Evolutionary conservation across 106 monocot species (phyloP).

Genomic region (Dioscorea alata): DNA sequence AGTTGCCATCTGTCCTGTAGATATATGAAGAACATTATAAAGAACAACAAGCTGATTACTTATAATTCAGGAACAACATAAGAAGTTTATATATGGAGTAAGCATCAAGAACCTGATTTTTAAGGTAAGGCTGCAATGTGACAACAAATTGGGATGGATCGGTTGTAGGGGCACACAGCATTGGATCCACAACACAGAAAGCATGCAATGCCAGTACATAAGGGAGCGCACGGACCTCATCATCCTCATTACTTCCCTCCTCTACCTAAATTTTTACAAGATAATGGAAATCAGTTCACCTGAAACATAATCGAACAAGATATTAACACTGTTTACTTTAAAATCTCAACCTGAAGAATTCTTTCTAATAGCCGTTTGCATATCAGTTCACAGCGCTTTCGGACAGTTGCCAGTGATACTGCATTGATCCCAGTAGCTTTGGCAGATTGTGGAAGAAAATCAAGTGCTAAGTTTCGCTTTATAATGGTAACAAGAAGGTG

Average conservation of each 20-base stretch:
- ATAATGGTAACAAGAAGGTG: conserved; percentile 80
- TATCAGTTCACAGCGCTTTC: conserved; percentile 88
- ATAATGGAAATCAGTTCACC: neutral
- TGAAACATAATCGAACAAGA: neutral
- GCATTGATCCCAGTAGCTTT: conserved; percentile 79
- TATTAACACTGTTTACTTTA: neutral
- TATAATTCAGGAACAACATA: neutral
- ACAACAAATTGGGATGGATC: conserved; percentile 93
- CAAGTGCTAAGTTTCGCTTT: conserved; percentile 82
- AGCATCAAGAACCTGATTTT: conserved; percentile 70
- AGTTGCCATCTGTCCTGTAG: too few relatives aligned
- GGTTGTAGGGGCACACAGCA: conserved; percentile 77
- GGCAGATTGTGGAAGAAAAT: conserved; percentile 94
- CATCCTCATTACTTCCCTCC: conserved; percentile 60
- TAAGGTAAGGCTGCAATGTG: conserved; percentile 95
- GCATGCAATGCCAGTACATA: conserved; percentile 91
- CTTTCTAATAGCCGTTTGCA: conserved; percentile 87
- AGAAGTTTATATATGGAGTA: neutral
- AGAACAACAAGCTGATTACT: too few relatives aligned
- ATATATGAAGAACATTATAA: too few relatives aligned
- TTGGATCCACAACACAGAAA: conserved; percentile 96
- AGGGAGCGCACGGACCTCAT: conserved; percentile 81
- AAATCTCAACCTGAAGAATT: conserved; percentile 77
- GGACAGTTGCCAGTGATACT: conserved; percentile 55
- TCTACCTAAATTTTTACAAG: conserved; percentile 51